Base-by-base conservation (phyloP, 1,139 yeast genomes). In the Suhomyces choctaworum region DNA sequence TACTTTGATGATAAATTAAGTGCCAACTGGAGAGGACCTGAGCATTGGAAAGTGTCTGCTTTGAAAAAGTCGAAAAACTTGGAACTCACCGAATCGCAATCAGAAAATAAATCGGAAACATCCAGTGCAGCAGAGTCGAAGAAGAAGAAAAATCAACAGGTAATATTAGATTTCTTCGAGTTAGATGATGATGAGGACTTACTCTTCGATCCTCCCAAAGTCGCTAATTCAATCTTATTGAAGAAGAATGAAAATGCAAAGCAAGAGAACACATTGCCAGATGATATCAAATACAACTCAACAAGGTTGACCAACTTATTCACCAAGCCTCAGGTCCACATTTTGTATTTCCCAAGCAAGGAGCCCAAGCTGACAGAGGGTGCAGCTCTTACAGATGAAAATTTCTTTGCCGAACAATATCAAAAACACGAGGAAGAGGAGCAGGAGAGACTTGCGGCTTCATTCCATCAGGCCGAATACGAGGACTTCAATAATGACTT, bases 11-110 rank as follows among this genome's bases (percentile, higher is more conserved):
- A 78, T 42, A 73, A 77, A 12, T 63, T 86, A 62, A 78, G 72
- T 43, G 71, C 76, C 29, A 82, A 78, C 54, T 88, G 96, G 96
- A 76, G 95, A 27, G 96, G 96, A 7, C 92, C 96, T 5, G 94
- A 87, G 44, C 94, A 88, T 59, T 92, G 97, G 97, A 85, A 84
- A 59, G 86, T 90, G 8, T 66, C 76, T 27, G 77, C 79, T 17
- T 66, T 84, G 38, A 82, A 72, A 47, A 62, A 59, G 36, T 31
- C 52, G 17, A 50, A 51, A 36, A 48, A 42, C 17, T 28, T 48
- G 15, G 41, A 31, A 15, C 34, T 11, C 28, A 31, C 7, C 31
- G 20, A 24, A 2, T n/a, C 16, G 5, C 21, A 24, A 7, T 11
- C 14, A 19, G 14, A 11, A 10, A 33, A 25, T n/a, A 16, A 22